Base-by-base conservation (phyloP, 164 flowering plant species). In the Brasenia schreberi region DNA sequence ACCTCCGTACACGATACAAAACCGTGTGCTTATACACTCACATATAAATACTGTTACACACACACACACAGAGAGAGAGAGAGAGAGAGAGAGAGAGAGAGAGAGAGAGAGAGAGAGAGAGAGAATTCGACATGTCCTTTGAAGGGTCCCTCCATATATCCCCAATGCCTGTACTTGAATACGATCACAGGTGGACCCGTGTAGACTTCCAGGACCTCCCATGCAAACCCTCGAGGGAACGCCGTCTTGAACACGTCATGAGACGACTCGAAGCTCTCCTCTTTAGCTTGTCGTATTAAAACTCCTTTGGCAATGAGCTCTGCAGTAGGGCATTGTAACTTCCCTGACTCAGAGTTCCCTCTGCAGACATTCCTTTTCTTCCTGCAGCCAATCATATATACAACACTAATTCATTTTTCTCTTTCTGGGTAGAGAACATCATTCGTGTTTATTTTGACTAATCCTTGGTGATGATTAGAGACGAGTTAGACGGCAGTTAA, bases 151-250 rank as follows among this genome's bases (percentile, higher is more conserved):
- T 93, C 98, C 72, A 86, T 87, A 79, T 56, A 84, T 59, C 96
- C 98, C 98, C 98, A 93, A 68, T 93, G 98, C 78, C 98, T 74
- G 75, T 84, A 92, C 78, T 92, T 90, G 84, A 62, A 90, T 18
- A 83, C 73, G 7, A 92, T 84, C 33, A 71, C 69, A 7, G 98
- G 98, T 0, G 98, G 96, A 5, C 89, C 94, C 0, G 96, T 83
- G 59, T 85, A 84, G n/a, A 90, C 97, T 3, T 59, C 19, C 2
- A 84, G 18, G 17, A 92, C 89, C 70, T 92, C 98, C 98, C 93
- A 90, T 0, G 96, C 96, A 72, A 92, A 92, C 6, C 98, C 98
- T 1, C 97, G 80, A 14, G 97, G 92, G 43, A 88, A 79, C 11
- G 91, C 86, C 10, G 82, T 67, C 58, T 81, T 67, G 44, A 93